Conservation (phyloP, 1,284 basidiomycete species). For the Laetiporus sulphureus region DNA sequence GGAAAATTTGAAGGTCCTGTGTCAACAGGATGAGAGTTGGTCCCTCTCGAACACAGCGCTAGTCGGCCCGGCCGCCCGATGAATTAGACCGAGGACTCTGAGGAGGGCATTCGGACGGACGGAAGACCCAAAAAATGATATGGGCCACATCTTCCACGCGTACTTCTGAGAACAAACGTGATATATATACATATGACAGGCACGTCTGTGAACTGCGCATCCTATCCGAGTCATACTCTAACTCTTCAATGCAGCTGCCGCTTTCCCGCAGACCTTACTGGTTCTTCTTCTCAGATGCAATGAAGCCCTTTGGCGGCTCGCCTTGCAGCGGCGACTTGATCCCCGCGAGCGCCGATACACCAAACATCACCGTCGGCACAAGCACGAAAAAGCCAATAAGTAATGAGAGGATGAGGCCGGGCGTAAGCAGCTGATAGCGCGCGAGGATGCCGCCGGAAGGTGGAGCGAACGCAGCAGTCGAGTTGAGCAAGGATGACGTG, state of each 20-base stretch:
- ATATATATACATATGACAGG: no score
- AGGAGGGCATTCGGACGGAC: no score
- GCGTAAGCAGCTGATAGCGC: slow-evolving; percentile 74
- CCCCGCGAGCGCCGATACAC: slow-evolving; percentile 63
- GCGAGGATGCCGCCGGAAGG: slow-evolving; percentile 58
- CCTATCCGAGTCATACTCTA: no score
- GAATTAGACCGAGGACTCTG: no score
- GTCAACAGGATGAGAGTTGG: no score
- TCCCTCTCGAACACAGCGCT: no score
- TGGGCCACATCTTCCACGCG: no score
- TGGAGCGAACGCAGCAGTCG: slow-evolving; percentile 16
- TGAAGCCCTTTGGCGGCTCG: slow-evolving; percentile 61
- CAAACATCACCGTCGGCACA: slow-evolving; percentile 61
- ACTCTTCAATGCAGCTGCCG: no score
- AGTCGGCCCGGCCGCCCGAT: no score
- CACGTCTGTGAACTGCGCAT: no score
- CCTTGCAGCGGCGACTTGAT: slow-evolving; percentile 68
- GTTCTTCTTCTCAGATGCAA: slow-evolving; percentile 70
- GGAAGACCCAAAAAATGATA: no score
- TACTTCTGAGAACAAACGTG: no score
- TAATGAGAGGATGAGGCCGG: slow-evolving; percentile 68
- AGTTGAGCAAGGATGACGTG: slow-evolving; percentile 10
- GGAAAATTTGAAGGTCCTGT: slow-evolving; percentile 4
- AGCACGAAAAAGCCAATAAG: slow-evolving; percentile 67
- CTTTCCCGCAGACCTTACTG: slow-evolving; percentile 51